Evolutionary conservation across 257 asterid genomes (phyloP).

Genomic region (Primulina huaijiensis): DNA sequence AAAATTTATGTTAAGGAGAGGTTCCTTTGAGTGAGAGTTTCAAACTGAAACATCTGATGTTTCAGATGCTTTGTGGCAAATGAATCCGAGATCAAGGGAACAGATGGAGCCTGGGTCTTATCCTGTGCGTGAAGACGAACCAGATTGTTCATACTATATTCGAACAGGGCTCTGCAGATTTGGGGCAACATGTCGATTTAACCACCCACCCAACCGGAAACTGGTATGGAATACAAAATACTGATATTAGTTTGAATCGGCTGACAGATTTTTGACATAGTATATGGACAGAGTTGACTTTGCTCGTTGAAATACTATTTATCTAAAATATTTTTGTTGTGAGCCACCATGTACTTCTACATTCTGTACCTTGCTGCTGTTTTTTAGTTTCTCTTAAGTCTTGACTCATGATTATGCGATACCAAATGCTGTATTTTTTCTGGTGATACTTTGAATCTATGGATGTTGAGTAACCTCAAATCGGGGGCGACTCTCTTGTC

Average conservation of each 20-base stretch:
- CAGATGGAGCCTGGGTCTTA: slow-evolving; percentile 65
- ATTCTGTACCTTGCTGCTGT: slow-evolving; percentile 1
- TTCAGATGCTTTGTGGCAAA: slow-evolving; percentile 31
- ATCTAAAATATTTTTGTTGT: background rate
- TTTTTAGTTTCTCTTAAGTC: background rate
- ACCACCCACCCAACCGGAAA: slow-evolving; percentile 78
- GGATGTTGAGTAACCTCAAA: background rate
- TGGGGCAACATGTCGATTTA: slow-evolving; percentile 82
- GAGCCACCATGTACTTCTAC: background rate
- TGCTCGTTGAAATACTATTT: background rate
- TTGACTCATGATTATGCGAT: background rate
- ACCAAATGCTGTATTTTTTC: background rate
- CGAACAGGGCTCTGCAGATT: slow-evolving; percentile 89
- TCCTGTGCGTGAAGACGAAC: slow-evolving; percentile 88
- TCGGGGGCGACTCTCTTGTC: background rate
- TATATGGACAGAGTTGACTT: background rate
- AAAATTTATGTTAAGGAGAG: background rate
- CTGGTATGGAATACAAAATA: slow-evolving; percentile 42
- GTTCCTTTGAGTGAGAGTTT: background rate
- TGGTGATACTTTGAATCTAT: background rate
- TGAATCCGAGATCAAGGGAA: slow-evolving; percentile 68
- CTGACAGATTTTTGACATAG: slow-evolving; percentile 8
- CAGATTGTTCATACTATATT: slow-evolving; percentile 80
- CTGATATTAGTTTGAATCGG: slow-evolving; percentile 13
- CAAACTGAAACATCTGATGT: background rate